Percentiles rank a stretch among this genome's conserved stretches.
phyloP scores from a whole-genome alignment of 345 rosid species.

The Lepidium aucheri region DNA sequence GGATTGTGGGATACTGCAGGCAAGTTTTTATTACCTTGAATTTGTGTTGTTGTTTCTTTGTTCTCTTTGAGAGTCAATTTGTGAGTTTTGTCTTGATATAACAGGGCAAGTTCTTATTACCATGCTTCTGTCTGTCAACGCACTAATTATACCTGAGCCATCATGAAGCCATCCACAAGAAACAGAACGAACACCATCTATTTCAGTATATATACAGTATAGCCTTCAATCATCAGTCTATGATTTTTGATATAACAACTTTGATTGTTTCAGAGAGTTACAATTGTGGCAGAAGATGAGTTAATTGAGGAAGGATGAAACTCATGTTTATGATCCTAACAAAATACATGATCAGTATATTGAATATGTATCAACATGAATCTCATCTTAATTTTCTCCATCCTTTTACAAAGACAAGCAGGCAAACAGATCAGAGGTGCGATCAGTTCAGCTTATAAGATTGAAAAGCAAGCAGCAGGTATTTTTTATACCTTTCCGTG shows the following conservation, averaged over 20 bases:
- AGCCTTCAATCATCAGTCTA: too few relatives aligned
- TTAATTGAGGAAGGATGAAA: slow-evolving; percentile 69
- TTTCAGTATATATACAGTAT: too few relatives aligned
- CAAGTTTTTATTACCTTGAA: too few relatives aligned
- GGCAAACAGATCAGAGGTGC: slow-evolving; percentile 85
- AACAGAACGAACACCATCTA: slow-evolving; percentile 32
- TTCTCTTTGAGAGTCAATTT: too few relatives aligned
- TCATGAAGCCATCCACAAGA: slow-evolving; percentile 70
- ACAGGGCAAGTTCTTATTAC: too few relatives aligned
- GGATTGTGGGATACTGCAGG: too few relatives aligned
- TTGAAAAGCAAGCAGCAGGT: slow-evolving; percentile 88
- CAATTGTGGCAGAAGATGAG: slow-evolving; percentile 66
- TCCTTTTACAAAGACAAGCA: slow-evolving; percentile 59
- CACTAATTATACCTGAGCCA: slow-evolving; percentile 40
- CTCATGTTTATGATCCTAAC: slow-evolving; percentile 54
- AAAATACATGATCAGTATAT: not conserved
- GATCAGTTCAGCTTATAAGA: slow-evolving; percentile 61
- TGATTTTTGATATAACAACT: not conserved
- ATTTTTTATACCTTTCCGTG: not conserved
- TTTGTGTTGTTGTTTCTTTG: too few relatives aligned
- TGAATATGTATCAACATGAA: not conserved
- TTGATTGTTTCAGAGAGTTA: slow-evolving; percentile 43
- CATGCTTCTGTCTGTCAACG: slow-evolving; percentile 38
- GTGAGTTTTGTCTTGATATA: too few relatives aligned
- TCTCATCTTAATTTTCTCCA: slow-evolving; percentile 1